These are phyloP conservation scores for Scheffersomyces spartinae DNA, from an alignment of 805 yeast species.

Conservation along the genomic window DNA sequence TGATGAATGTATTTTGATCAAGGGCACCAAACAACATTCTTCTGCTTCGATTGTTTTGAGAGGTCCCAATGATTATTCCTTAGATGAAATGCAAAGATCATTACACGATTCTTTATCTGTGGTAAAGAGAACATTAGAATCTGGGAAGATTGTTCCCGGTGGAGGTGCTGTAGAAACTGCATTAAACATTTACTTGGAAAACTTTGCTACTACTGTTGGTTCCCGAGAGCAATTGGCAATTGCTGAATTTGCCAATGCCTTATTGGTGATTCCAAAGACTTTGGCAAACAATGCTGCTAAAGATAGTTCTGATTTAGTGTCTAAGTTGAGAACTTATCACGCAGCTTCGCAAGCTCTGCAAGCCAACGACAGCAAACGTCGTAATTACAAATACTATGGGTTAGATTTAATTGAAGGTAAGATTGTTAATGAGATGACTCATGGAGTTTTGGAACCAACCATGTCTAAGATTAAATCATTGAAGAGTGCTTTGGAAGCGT, in stretches of 20 bases:
- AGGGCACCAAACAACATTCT: constrained; percentile 85
- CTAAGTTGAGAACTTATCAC: constrained; percentile 92
- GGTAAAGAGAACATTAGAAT: constrained; percentile 90
- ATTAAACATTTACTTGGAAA: constrained; percentile 85
- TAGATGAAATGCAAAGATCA: constrained; percentile 98
- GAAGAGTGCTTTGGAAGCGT: constrained; percentile 95
- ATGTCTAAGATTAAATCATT: constrained; percentile 85
- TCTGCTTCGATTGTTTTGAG: constrained; percentile 86
- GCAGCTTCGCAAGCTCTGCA: constrained; percentile 86
- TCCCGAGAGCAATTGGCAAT: constrained; percentile 96
- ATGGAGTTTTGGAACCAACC: constrained; percentile 94
- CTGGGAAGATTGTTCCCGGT: constrained; percentile 93
- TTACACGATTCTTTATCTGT: constrained; percentile 89
- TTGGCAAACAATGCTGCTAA: constrained; percentile 96
- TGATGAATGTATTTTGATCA: constrained; percentile 90
- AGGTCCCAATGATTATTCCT: constrained; percentile 89
- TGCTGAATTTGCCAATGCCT: constrained; percentile 90
- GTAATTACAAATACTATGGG: constrained; percentile 83
- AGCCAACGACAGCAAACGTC: constrained; percentile 74
- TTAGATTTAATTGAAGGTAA: constrained; percentile 86
- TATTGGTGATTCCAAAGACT: constrained; percentile 90
- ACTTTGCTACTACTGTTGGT: constrained; percentile 95
- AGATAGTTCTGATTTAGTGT: constrained; percentile 89
- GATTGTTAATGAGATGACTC: constrained; percentile 70
- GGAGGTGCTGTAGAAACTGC: constrained; percentile 99